Percentiles rank a stretch among this genome's conserved stretches.
Conservation (phyloP, 2,329 filamentous ascomycete genomes). For the Paecilomyces niveus region DNA sequence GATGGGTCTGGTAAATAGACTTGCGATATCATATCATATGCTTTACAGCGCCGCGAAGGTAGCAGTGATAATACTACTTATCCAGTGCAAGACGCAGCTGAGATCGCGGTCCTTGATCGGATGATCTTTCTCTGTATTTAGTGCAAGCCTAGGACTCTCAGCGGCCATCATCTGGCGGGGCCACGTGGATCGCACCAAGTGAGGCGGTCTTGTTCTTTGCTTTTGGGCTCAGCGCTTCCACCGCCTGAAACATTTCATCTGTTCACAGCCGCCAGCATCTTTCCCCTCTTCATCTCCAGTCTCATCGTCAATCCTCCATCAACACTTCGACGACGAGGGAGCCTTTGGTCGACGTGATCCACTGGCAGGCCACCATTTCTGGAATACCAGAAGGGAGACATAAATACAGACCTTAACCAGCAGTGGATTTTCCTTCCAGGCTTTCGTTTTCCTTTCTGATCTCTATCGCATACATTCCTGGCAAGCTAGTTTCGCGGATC, state of each 20-base stretch:
- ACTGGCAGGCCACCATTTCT: background rate
- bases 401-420: background rate
- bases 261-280: background rate
- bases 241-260: background rate
- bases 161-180: slow-evolving; percentile 11
- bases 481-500: background rate
- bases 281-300: slow-evolving; percentile 2
- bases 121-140: background rate
- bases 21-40: background rate
- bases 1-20: background rate
- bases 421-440: background rate
- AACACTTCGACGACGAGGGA: background rate
- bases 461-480: background rate
- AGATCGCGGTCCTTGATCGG: background rate
- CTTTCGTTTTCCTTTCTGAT: background rate
- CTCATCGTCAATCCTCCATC: background rate
- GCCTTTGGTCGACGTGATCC: background rate
- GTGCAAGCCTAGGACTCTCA: background rate
- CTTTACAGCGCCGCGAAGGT: background rate
- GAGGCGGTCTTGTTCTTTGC: slow-evolving; percentile 12
- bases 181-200: slow-evolving; percentile 24
- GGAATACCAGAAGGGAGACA: background rate
- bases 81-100: background rate
- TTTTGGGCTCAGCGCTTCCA: slow-evolving; percentile 1
- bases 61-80: background rate